Evolutionary conservation across 83 land plant genomes (phyloP), one percentile per base, ranked within the genome.

Genomic region (Picea abies): DNA sequence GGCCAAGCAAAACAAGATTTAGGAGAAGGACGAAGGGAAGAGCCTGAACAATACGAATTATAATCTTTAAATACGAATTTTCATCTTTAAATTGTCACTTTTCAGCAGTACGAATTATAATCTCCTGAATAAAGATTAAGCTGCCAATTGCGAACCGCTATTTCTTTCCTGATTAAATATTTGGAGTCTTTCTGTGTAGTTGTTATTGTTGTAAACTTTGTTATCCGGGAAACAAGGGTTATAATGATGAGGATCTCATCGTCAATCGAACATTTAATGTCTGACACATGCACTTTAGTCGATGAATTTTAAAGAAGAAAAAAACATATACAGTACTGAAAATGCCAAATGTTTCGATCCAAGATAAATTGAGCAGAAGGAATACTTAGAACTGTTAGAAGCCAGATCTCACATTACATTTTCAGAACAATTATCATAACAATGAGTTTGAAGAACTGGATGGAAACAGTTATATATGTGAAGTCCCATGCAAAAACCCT

Each of bases 11-110:
- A n/a, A n/a, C n/a, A n/a, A n/a, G n/a, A n/a, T n/a, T n/a, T n/a
- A n/a, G n/a, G n/a, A n/a, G n/a, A n/a, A n/a, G n/a, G n/a, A n/a
- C n/a, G n/a, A n/a, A n/a, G n/a, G n/a, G n/a, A n/a, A n/a, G n/a
- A n/a, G n/a, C n/a, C n/a, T n/a, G n/a, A n/a, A n/a, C n/a, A n/a
- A n/a, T n/a, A n/a, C n/a, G n/a, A n/a, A n/a, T n/a, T n/a, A n/a
- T n/a, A n/a, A n/a, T n/a, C n/a, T n/a, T n/a, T n/a, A n/a, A n/a
- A n/a, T n/a, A n/a, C n/a, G n/a, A n/a, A n/a, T 60, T 29, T 60
- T 79, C 49, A 35, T 23, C 29, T 35, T 78, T 67, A 37, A 64
- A 56, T 85, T 17, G n/a, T 39, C 6, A 37, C 62, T 79, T 52
- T 52, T 12, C 58, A 52, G 58, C 15, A 52, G 15, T 12, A 52